phyloP scores from a whole-genome alignment of 1,284 basidiomycete species.

The Calocybe gambosa region DNA sequence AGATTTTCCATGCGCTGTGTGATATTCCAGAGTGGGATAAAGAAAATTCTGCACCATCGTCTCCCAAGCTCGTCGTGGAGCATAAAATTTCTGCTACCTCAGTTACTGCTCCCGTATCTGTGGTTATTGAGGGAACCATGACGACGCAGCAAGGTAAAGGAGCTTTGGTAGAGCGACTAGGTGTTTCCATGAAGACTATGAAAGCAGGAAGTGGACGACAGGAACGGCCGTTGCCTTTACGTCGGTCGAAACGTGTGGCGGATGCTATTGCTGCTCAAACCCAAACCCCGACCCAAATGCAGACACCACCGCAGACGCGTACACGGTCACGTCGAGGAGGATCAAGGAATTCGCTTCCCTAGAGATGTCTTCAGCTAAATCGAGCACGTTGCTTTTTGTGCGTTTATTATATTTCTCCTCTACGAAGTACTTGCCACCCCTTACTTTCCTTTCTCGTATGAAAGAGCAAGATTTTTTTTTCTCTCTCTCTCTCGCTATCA shows the following conservation, averaged over 20 bases:
- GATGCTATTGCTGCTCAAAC: conserved; percentile 44
- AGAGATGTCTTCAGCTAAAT: conserved; percentile 21
- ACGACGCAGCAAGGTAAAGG: neutral
- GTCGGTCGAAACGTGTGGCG: conserved; percentile 65
- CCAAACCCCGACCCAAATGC: conserved; percentile 25
- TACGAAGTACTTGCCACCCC: conserved; percentile 4
- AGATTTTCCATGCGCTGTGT: conserved; percentile 60
- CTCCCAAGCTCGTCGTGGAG: conserved; percentile 18
- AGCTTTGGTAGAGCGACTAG: neutral
- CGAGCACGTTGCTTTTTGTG: neutral
- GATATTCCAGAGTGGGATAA: conserved; percentile 52
- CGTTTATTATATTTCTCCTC: conserved; percentile 8
- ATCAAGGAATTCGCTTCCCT: conserved; percentile 29
- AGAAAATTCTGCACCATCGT: conserved; percentile 25
- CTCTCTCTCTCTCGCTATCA: conserved; percentile 8
- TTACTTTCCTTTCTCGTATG: neutral
- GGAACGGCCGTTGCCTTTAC: conserved; percentile 29
- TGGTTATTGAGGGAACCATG: no score
- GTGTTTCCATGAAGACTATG: neutral
- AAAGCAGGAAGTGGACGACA: conserved; percentile 3
- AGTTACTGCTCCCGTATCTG: neutral
- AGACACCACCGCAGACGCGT: conserved; percentile 15
- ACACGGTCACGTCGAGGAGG: conserved; percentile 27
- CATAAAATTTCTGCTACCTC: conserved; percentile 8
- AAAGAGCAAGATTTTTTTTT: neutral